A percentile compares a stretch with the other conserved stretches of the same genome.
These are phyloP conservation scores for Daldinia caldariorum DNA, from an alignment of 495 filamentous ascomycete genomes.

Conservation along the genomic window DNA sequence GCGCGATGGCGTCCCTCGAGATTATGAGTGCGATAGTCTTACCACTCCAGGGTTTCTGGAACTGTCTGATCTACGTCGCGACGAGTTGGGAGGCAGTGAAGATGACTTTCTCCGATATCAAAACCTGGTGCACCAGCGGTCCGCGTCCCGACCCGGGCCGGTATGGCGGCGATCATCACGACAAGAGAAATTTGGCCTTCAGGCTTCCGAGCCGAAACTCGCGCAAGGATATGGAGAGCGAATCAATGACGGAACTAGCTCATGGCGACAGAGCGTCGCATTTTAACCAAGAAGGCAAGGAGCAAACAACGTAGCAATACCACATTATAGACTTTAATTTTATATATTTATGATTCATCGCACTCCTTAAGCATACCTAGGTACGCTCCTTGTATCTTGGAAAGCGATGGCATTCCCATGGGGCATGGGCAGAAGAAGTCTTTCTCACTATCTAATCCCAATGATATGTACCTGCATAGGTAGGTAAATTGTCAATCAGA, in stretches of 20 bases:
- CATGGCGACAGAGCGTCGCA: conserved; percentile 39
- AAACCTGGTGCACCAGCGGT: conserved; percentile 2
- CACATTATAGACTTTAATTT: conserved; percentile 4
- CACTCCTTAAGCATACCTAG: neutral
- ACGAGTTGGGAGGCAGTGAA: conserved; percentile 65
- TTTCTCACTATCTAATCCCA: conserved; percentile 16
- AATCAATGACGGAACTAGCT: conserved; percentile 59
- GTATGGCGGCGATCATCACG: conserved; percentile 28
- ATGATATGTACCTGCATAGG: too few relatives aligned
- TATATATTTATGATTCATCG: conserved; percentile 9
- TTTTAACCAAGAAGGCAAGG: conserved; percentile 21
- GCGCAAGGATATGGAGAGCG: conserved; percentile 41
- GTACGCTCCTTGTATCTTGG: neutral
- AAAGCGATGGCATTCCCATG: conserved; percentile 14
- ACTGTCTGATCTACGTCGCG: conserved; percentile 79
- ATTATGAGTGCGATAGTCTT: conserved; percentile 78
- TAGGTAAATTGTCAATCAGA: neutral
- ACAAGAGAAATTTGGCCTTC: conserved; percentile 36
- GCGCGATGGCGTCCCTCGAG: conserved; percentile 68
- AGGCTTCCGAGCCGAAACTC: conserved; percentile 31
- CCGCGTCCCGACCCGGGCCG: conserved; percentile 34
- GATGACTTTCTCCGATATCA: conserved; percentile 47
- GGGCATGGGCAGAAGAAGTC: neutral
- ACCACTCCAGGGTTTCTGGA: conserved; percentile 90
- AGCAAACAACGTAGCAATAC: neutral